Evolutionary conservation across 345 rosid species (phyloP), one percentile per base, ranked within the genome.

Genomic region (Syzygium aromaticum): DNA sequence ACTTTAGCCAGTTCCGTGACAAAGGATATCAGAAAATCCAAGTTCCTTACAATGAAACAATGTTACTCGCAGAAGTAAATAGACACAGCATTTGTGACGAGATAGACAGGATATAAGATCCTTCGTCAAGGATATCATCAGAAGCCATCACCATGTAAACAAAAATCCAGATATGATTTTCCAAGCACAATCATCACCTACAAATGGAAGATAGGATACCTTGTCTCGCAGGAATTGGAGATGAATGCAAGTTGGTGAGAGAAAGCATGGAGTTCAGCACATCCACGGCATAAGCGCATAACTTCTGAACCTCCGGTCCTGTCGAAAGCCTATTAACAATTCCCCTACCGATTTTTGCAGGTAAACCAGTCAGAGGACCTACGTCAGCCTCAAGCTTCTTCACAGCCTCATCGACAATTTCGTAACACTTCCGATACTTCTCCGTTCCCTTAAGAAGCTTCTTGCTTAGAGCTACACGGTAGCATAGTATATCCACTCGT

Each of bases 331-430:
- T 92, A 89, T 94, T 95, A 77, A 96, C 99, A 19, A 95, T 95
- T 85, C 98, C 98, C 85, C 98, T 91, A 86, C 95, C 98, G 93
- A 95, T 96, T 92, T 95, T 96, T 87, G 93, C 95, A 8, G 97
- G 96, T 88, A 92, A 87, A 87, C 97, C 99, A 63, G 95, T 93
- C 87, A 98, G 92, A 10, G 93, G 96, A 88, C 99, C 99, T 63
- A 96, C 96, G 83, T 98, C 99, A 87, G 86, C 93, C 89, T 96
- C 98, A 27, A 98, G 99, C 93, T 90, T 93, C 93, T 89, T 94
- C 54, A 92, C 94, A 78, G 98, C 96, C 86, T 92, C 96, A 89
- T 93, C 93, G 86, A 98, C 94, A 86, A 96, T 92, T 85, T 90
- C 94, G 46, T 86, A 89, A 88, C 93, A 92, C 61, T 89, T 89